Evolutionary conservation across 495 filamentous ascomycete genomes (phyloP).

Genomic region (Lepraria neglecta): DNA sequence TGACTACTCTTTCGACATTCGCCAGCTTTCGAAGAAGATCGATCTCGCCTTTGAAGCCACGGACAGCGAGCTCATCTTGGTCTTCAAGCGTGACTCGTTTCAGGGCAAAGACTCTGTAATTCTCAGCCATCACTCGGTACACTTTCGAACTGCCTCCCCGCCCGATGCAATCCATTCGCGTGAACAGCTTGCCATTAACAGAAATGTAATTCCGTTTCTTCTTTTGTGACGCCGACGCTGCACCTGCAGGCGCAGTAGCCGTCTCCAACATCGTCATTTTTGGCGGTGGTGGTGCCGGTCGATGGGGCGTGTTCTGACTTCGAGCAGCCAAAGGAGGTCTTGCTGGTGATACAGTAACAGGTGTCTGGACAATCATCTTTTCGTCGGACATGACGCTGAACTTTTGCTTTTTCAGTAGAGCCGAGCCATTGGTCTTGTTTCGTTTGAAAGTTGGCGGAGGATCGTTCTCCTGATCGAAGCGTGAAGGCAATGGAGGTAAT

Average conservation of each 20-base stretch:
- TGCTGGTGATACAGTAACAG: constrained; percentile 47
- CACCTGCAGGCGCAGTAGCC: constrained; percentile 77
- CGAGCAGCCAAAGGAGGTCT: constrained; percentile 63
- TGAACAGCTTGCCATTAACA: constrained; percentile 88
- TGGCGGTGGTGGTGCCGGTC: constrained; percentile 76
- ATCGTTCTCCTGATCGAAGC: constrained; percentile 75
- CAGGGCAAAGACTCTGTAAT: constrained; percentile 85
- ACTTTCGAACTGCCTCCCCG: constrained; percentile 89
- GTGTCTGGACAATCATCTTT: constrained; percentile 41
- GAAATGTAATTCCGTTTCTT: constrained; percentile 73
- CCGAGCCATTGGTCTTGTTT: constrained; percentile 52
- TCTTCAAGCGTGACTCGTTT: constrained; percentile 89
- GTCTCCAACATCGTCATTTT: constrained; percentile 95
- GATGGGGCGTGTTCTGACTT: constrained; percentile 76
- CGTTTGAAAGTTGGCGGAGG: constrained; percentile 69
- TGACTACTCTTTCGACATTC: constrained; percentile 81
- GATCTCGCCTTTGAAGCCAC: constrained; percentile 95
- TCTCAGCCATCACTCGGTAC: constrained; percentile 95
- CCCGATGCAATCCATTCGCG: constrained; percentile 80
- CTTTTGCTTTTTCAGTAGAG: constrained; percentile 56
- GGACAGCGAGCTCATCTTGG: constrained; percentile 73
- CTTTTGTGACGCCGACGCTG: constrained; percentile 61
- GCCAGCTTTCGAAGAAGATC: constrained; percentile 77
- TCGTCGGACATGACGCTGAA: constrained; percentile 44
- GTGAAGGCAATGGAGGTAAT: constrained; percentile 51